A percentile compares a stretch with the other conserved stretches of the same genome.
Evolutionary conservation across 2,329 filamentous ascomycete species (phyloP).

Genomic region (Blumeria hordei): DNA sequence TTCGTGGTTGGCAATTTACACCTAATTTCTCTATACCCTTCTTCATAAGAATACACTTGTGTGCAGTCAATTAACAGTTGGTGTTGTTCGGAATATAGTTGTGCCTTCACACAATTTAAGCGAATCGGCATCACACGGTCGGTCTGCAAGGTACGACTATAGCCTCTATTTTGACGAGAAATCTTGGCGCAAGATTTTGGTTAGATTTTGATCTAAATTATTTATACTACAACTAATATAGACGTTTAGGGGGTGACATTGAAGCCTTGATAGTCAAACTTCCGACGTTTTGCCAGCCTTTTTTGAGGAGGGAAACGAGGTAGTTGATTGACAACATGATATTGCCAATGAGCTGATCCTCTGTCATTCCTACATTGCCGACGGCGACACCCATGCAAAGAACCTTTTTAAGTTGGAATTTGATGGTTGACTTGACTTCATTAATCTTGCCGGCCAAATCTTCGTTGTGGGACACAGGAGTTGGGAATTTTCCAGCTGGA

Average conservation of each 20-base stretch:
- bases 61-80: too few relatives aligned
- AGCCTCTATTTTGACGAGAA: too few relatives aligned
- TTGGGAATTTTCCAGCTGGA: conserved; percentile 95
- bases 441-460: conserved; percentile 87
- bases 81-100: too few relatives aligned
- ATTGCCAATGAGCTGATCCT: conserved; percentile 92
- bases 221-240: conserved; percentile 45
- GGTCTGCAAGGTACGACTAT: too few relatives aligned
- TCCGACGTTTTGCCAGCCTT: conserved; percentile 99
- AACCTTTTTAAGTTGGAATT: conserved; percentile 99
- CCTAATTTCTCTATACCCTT: too few relatives aligned
- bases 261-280: conserved; percentile 99
- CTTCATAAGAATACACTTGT: too few relatives aligned
- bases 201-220: too few relatives aligned
- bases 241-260: conserved; percentile 95
- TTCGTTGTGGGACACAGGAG: conserved; percentile 88
- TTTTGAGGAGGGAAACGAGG: conserved; percentile 97
- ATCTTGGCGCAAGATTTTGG: too few relatives aligned
- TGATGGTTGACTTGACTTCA: conserved; percentile 99
- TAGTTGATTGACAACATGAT: conserved; percentile 99
- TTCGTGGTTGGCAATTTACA: too few relatives aligned
- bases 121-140: too few relatives aligned
- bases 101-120: too few relatives aligned
- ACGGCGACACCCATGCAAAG: conserved; percentile 99
- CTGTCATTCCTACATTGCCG: conserved; percentile 91